These are phyloP conservation scores for Globisporangium heterothallicum DNA, from an alignment of 352 stramenopile genomes.

Conservation along the genomic window DNA sequence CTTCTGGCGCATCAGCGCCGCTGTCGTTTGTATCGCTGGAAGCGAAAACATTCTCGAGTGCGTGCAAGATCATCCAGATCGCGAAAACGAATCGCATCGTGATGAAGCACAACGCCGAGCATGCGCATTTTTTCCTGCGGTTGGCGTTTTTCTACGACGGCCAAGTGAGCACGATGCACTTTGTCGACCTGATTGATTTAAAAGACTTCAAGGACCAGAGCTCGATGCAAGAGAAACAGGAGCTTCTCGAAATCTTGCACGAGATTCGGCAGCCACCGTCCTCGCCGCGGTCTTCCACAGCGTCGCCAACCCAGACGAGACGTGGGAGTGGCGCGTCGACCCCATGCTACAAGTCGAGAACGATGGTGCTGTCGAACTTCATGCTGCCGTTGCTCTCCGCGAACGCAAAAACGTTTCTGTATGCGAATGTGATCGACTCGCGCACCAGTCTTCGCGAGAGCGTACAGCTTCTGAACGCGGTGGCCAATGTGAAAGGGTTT, in stretches of 20 bases:
- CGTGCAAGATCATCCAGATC: conserved; percentile 52
- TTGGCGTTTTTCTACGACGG: conserved; percentile 54
- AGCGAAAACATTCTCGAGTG: conserved; percentile 31
- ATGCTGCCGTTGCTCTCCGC: conserved; percentile 48
- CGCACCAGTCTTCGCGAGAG: conserved; percentile 54
- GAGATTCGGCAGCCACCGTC: conserved; percentile 26
- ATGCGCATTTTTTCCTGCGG: conserved; percentile 66
- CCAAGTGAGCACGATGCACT: conserved; percentile 61
- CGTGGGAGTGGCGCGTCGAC: not conserved
- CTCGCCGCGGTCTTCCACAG: conserved; percentile 8
- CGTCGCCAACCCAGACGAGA: not conserved
- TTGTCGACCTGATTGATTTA: conserved; percentile 59
- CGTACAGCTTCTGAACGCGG: conserved; percentile 56
- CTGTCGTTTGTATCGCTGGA: conserved; percentile 54
- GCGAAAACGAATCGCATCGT: conserved; percentile 75
- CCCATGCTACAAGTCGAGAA: conserved; percentile 5
- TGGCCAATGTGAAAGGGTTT: conserved; percentile 54
- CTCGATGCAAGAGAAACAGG: conserved; percentile 43
- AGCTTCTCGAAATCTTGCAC: conserved; percentile 57
- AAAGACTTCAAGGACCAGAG: conserved; percentile 49
- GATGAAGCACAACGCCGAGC: conserved; percentile 53
- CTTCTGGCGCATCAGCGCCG: conserved; percentile 1
- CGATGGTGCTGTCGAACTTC: conserved; percentile 55
- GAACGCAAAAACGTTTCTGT: conserved; percentile 60
- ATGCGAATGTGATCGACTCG: conserved; percentile 67